Evolutionary conservation across 441 rosid genomes (phyloP).

Genomic region (Populus trichocarpa): DNA sequence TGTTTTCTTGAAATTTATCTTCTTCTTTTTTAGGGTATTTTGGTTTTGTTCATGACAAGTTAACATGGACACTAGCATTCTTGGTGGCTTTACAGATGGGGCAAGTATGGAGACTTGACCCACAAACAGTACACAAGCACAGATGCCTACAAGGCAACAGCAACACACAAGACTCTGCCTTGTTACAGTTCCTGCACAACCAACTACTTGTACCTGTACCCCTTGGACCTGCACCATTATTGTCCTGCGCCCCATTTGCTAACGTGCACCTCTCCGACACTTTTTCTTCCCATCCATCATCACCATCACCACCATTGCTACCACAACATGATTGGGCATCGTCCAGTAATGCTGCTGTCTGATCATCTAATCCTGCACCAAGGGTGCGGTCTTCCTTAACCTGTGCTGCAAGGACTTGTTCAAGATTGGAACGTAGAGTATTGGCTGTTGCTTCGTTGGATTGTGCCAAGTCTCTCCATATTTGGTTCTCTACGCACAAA

Average conservation of each 20-base stretch:
- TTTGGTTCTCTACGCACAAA: conserved; percentile 53
- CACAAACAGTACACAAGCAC: conserved; percentile 68
- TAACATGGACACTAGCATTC: conserved; percentile 71
- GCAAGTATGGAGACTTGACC: conserved; percentile 59
- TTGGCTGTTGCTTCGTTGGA: conserved; percentile 77
- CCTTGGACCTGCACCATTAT: not conserved
- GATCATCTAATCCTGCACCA: conserved; percentile 2
- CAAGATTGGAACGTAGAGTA: conserved; percentile 53
- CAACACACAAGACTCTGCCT: conserved; percentile 63
- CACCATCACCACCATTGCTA: conserved; percentile 14
- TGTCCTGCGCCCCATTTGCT: conserved; percentile 13
- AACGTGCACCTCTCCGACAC: not conserved
- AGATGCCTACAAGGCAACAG: conserved; percentile 81
- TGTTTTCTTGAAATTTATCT: not conserved
- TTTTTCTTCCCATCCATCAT: not conserved
- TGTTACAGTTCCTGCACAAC: conserved; percentile 48
- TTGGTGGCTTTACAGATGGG: conserved; percentile 55
- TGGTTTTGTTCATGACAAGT: conserved; percentile 40
- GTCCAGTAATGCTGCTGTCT: conserved; percentile 24
- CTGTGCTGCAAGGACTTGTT: conserved; percentile 54
- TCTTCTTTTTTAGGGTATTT: not conserved
- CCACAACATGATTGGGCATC: conserved; percentile 68
- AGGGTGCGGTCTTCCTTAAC: conserved; percentile 30
- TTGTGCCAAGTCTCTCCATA: conserved; percentile 69
- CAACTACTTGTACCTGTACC: not conserved